Evolutionary conservation across 2,329 filamentous ascomycete species (phyloP).

Genomic region (Fusarium mundagurra): DNA sequence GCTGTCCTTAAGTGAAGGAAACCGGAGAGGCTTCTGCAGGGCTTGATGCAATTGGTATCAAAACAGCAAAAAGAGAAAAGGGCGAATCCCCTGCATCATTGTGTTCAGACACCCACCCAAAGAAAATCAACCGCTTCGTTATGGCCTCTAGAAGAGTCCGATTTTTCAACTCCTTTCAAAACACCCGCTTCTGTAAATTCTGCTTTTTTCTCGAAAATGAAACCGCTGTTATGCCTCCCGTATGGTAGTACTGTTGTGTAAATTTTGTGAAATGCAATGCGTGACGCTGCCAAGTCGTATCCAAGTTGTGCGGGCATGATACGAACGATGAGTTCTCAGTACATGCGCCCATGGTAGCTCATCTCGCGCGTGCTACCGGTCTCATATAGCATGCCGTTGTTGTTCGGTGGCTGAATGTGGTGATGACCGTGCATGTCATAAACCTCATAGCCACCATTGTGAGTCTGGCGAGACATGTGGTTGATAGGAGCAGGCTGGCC

Average conservation of each 20-base stretch:
- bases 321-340: slow-evolving; percentile 43
- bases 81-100: slow-evolving; percentile 29
- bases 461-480: slow-evolving; percentile 46
- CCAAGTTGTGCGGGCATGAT: slow-evolving; percentile 6
- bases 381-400: slow-evolving; percentile 54
- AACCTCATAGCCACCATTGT: slow-evolving; percentile 53
- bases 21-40: background rate
- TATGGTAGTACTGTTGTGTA: slow-evolving; percentile 30
- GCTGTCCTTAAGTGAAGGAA: slow-evolving; percentile 24
- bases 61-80: slow-evolving; percentile 16
- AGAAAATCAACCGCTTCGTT: slow-evolving; percentile 22
- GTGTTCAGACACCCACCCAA: slow-evolving; percentile 41
- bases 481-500: slow-evolving; percentile 41
- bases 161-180: slow-evolving; percentile 32
- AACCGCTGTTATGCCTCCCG: slow-evolving; percentile 36
- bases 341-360: slow-evolving; percentile 56
- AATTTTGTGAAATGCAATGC: slow-evolving; percentile 15
- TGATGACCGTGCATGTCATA: slow-evolving; percentile 56
- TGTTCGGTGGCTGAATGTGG: slow-evolving; percentile 30
- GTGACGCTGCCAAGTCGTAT: slow-evolving; percentile 11
- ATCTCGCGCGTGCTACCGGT: slow-evolving; percentile 55
- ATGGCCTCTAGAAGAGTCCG: slow-evolving; percentile 10
- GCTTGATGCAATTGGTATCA: slow-evolving; percentile 37
- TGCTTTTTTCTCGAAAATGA: slow-evolving; percentile 23
- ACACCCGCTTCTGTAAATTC: slow-evolving; percentile 20